Evolutionary conservation across 192 early-diverging fungal genomes (phyloP), one percentile per base, ranked within the genome.

Genomic region (Coemansia biformis): DNA sequence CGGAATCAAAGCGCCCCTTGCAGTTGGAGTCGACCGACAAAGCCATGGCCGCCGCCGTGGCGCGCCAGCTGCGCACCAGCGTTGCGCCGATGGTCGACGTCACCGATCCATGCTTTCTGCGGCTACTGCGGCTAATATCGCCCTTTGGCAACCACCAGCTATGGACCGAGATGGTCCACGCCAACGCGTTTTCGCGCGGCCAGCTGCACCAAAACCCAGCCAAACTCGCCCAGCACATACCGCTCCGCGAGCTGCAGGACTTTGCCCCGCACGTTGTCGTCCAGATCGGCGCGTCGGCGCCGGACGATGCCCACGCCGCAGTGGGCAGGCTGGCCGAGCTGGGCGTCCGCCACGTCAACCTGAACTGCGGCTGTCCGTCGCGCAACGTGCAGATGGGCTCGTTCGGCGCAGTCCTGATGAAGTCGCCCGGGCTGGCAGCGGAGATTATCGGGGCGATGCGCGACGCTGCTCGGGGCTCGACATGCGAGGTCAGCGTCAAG

Each of bases 71-170:
- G 35, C 72, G 72, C 37, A 75, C 65, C 36, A 78, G 76, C 57
- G 84, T 88, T 16, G 86, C 86, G 15, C 86, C 86, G 19, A 88
- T 88, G 86, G 63, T 86, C 6, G 82, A 86, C 39, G 85, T 88
- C 9, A 85, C 84, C n/a, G 81, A 80, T 17, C 78, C 82, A 10
- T 80, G 70, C 46, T 88, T 86, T 53, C 56, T 85, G 37, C 76
- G 78, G 21, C 58, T 88, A 9, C 59, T 82, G 22, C 75, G 69
- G 34, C 78, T 88, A 23, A 83, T 88, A 31, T 86, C 86, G 4
- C 77, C 81, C 26, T 75, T 76, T 5, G 51, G 65, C 5, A 61
- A 68, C 31, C 75, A 80, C 51, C 61, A 68, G 31, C 69, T 86
- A 19, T 88, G 84, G 59, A 83, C 79, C 1, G 86, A 88, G 57